Base-by-base conservation (phyloP, 257 asterid species). In the Solanum ossicruentum region DNA sequence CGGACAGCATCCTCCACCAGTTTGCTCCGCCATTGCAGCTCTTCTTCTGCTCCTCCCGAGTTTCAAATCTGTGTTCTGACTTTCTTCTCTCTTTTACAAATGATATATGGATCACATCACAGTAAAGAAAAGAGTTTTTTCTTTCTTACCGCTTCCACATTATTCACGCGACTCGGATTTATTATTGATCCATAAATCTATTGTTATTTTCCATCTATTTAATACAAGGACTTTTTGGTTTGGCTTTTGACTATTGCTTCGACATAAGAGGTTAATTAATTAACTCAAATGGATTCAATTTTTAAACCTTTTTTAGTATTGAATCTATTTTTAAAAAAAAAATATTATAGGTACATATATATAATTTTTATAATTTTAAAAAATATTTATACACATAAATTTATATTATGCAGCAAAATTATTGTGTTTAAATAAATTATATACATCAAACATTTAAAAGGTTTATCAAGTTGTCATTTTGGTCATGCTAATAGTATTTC, bases 1-100 rank as follows among this genome's bases (percentile, higher is more conserved):
- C 85, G 99, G 98, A 88, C 97, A 95, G 85, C 99, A 93, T 88
- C 99, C 91, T 51, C 93, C 90, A 85, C 88, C 94, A 41, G 84
- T 83, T 89, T 85, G 91, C 89, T 93, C 98, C 84, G 89, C 98
- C 98, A 94, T 94, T 83, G 86, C 89, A 86, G 84, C 58, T 87
- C 82, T 52, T 77, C 56, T 9, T 77, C 77, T 86, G 84, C 87
- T 78, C 75, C 83, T 36, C 83, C 81, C 83, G 67, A 56, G 56
- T 66, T 73, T 67, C 81, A 57, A 83, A 83, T 84, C 83, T 84
- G 43, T 57, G 72, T 57, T 80, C 54, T 36, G 85, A 69, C 51
- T 36, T 73, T 58, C 81, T 67, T 75, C 84, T 84, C 63, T 26
- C 80, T 56, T 41, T 26, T 82, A 21, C 75, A 45, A 65, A 51